phyloP scores from a whole-genome alignment of 2,329 filamentous ascomycete species.

The Stachybotrys chartarum region DNA sequence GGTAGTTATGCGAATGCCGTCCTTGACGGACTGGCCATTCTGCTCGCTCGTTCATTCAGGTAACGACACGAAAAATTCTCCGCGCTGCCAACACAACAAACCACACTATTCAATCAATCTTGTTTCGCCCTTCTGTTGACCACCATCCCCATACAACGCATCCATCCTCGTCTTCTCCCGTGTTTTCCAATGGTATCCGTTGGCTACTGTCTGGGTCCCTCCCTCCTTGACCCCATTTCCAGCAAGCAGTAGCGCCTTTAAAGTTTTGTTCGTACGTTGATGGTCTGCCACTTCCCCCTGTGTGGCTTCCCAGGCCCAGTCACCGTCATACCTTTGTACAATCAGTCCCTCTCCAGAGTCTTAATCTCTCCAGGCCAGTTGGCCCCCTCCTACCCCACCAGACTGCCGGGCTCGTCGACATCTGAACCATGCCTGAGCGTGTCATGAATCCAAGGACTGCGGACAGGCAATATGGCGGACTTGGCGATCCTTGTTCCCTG shows the following conservation, averaged over 20 bases:
- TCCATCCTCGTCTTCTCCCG: background rate
- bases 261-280: background rate
- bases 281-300: background rate
- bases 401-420: background rate
- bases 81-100: constrained; percentile 4
- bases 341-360: background rate
- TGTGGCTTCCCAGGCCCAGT: background rate
- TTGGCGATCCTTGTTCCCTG: background rate
- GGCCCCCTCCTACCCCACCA: background rate
- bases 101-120: background rate
- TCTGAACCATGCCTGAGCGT: background rate
- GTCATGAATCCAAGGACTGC: background rate
- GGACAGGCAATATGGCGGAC: background rate
- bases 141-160: background rate
- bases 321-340: background rate
- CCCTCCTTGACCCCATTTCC: too few species aligned
- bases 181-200: too few species aligned
- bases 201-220: too few species aligned
- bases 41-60: background rate
- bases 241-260: too few species aligned
- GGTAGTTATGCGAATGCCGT: constrained; percentile 29
- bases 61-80: constrained; percentile 5
- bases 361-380: background rate
- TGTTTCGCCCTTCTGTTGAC: background rate
- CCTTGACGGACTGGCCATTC: background rate